Conservation (phyloP, 805 yeast genomes). For the Yarrowia osloensis region DNA sequence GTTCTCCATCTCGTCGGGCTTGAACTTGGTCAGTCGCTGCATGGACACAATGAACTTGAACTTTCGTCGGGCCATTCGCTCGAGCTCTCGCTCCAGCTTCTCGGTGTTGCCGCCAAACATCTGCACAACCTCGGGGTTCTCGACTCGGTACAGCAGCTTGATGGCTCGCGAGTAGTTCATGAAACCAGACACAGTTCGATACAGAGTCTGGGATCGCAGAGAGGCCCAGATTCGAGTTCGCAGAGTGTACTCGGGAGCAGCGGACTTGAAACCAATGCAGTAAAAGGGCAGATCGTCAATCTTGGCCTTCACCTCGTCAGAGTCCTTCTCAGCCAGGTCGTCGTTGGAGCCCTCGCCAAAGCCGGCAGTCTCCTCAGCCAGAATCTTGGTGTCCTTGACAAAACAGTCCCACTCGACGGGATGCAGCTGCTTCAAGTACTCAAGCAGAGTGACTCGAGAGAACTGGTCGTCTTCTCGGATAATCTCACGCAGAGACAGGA, state of each 20-base stretch:
- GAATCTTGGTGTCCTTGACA: conserved; percentile 90
- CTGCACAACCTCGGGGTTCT: conserved; percentile 89
- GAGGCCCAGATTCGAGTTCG: conserved; percentile 99
- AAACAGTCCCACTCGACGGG: conserved; percentile 98
- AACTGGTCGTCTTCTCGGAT: conserved; percentile 97
- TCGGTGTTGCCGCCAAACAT: conserved; percentile 99
- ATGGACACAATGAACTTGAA: conserved; percentile 80
- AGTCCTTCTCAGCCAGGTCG: conserved; percentile 53
- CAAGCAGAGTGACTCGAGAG: conserved; percentile 90
- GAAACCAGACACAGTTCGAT: conserved; percentile 96
- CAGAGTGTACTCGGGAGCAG: conserved; percentile 93
- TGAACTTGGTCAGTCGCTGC: conserved; percentile 77
- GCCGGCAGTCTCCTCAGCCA: conserved; percentile 92
- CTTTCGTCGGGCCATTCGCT: conserved; percentile 76
- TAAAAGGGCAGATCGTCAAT: conserved; percentile 91
- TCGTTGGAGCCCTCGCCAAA: conserved; percentile 52
- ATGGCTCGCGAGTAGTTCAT: conserved; percentile 98
- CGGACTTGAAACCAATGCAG: conserved; percentile 72
- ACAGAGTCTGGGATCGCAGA: conserved; percentile 91
- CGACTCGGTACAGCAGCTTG: conserved; percentile 89
- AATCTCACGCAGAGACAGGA: conserved; percentile 90
- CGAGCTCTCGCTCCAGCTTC: conserved; percentile 91
- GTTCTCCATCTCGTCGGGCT: conserved; percentile 64
- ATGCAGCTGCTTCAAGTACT: conserved; percentile 90
- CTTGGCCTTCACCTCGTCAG: conserved; percentile 77